These are phyloP conservation scores for Aspergillus sp. DNA, from an alignment of 2,329 filamentous ascomycete species.

Conservation along the genomic window DNA sequence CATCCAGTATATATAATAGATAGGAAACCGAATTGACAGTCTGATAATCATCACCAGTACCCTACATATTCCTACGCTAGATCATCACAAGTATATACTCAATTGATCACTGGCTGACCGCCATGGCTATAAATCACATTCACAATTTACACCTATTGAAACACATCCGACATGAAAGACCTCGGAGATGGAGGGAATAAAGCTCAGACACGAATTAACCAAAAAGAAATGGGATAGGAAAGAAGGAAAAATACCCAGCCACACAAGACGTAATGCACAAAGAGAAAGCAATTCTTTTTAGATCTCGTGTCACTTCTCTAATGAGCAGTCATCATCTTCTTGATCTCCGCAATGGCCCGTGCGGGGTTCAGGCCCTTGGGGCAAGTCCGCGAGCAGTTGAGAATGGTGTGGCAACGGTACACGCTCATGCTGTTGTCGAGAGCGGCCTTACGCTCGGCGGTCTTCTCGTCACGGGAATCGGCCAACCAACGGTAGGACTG, in stretches of 20 bases:
- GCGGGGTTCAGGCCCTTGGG: constrained; percentile 98
- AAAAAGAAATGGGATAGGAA: constrained; percentile 3
- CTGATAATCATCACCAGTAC: no score
- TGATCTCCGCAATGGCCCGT: constrained; percentile 93
- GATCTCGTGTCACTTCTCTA: constrained; percentile 20
- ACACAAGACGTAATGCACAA: constrained; percentile 12
- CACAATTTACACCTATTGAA: constrained; percentile 35
- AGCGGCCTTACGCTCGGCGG: constrained; percentile 79
- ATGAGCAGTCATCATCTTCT: constrained; percentile 81
- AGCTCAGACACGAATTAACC: constrained; percentile 17
- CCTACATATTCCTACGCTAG: no score
- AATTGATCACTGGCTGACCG: constrained; percentile 9
- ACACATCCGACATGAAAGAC: constrained; percentile 26
- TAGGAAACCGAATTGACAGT: no score
- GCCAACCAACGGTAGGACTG: constrained; percentile 98
- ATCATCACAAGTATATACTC: constrained; percentile 4
- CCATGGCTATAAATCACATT: constrained; percentile 20
- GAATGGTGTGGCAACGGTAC: constrained; percentile 98
- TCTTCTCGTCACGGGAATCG: constrained; percentile 91
- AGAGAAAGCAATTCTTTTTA: constrained; percentile 19
- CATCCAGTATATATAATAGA: no score
- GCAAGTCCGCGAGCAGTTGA: constrained; percentile 97
- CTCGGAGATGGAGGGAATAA: constrained; percentile 28
- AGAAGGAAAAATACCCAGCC: constrained; percentile 3
- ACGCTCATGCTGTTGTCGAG: constrained; percentile 99